phyloP scores from a whole-genome alignment of 768 basidiomycete genomes.

The Pilatotrama ljubarskyi region DNA sequence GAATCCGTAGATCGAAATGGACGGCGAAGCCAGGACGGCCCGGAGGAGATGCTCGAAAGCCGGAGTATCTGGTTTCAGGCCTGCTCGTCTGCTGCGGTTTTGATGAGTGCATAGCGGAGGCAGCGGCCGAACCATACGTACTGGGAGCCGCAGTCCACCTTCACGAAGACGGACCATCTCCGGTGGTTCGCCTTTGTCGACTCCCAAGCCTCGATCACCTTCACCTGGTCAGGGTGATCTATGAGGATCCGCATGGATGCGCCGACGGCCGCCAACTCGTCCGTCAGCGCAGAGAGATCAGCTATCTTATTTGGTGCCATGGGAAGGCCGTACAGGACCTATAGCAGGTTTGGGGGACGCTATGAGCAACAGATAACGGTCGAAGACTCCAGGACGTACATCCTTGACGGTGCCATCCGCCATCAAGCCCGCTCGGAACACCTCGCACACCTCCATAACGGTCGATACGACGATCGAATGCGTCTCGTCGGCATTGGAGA shows the following conservation, averaged over 20 bases:
- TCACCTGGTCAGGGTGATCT: constrained; percentile 74
- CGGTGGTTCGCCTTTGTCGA: constrained; percentile 37
- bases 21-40: constrained; percentile 51
- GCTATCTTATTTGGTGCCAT: constrained; percentile 67
- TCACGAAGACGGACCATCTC: constrained; percentile 78
- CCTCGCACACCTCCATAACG: constrained; percentile 77
- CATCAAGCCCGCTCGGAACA: constrained; percentile 66
- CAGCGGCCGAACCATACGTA: constrained; percentile 37
- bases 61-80: constrained; percentile 53
- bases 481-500: constrained; percentile 52
- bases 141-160: constrained; percentile 78
- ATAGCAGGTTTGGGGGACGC: background rate
- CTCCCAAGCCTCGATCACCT: constrained; percentile 63
- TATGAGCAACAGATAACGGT: background rate
- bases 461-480: constrained; percentile 79
- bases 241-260: constrained; percentile 67
- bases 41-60: constrained; percentile 57
- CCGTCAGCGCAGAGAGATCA: constrained; percentile 63
- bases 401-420: constrained; percentile 75
- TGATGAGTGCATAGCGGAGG: constrained; percentile 16
- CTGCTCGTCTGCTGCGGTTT: constrained; percentile 61
- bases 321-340: constrained; percentile 86
- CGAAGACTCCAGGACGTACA: constrained; percentile 44
- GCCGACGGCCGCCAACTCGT: constrained; percentile 54
- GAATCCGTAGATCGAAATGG: constrained; percentile 73